Conservation (phyloP, 305 asterid species). For the Solanum hybrid region DNA sequence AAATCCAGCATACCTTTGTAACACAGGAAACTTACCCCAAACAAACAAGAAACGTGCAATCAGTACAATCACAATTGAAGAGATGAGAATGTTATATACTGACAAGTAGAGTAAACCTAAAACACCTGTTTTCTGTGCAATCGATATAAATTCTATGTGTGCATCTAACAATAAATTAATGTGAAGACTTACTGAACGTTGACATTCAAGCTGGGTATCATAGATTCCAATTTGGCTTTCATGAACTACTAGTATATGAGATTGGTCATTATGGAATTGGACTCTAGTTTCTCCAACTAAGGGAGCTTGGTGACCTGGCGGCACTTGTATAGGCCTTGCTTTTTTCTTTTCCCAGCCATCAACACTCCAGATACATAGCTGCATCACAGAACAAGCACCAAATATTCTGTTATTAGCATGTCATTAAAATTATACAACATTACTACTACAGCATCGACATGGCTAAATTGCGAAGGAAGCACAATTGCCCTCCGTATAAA, state of each 20-base stretch:
- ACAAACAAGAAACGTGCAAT: not conserved
- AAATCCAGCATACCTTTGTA: not conserved
- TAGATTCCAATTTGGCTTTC: slow-evolving; percentile 83
- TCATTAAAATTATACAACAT: not conserved
- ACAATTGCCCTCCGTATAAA: not conserved
- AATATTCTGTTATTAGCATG: slow-evolving; percentile 2
- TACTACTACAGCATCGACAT: not conserved
- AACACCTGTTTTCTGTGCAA: not conserved
- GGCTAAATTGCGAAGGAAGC: not conserved
- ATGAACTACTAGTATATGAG: slow-evolving; percentile 82
- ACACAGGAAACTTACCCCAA: not conserved
- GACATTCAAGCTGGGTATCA: slow-evolving; percentile 82
- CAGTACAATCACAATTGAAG: not conserved
- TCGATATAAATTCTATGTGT: not conserved
- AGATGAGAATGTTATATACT: not conserved
- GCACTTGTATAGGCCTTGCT: slow-evolving; percentile 67
- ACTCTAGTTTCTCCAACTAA: slow-evolving; percentile 82
- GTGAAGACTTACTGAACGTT: slow-evolving; percentile 57
- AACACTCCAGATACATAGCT: slow-evolving; percentile 83
- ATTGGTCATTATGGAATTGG: slow-evolving; percentile 89
- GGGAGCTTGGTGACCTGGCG: slow-evolving; percentile 61
- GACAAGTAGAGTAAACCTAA: not conserved
- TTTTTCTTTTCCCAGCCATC: slow-evolving; percentile 99
- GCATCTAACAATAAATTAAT: not conserved
- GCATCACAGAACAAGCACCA: slow-evolving; percentile 17